phyloP scores from a whole-genome alignment of 768 basidiomycete species.

The Phaffia tasmanica region DNA sequence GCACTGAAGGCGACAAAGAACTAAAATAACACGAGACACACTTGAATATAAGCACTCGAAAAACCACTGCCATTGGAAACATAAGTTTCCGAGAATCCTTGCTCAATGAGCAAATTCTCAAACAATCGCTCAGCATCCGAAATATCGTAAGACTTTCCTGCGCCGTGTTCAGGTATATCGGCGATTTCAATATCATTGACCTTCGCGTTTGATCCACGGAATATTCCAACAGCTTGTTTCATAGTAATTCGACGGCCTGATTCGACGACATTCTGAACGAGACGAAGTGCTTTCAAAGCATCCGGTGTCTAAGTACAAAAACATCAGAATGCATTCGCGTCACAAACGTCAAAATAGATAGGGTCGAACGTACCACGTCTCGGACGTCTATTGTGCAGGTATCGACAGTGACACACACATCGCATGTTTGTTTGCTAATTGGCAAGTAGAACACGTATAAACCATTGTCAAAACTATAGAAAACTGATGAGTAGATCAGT shows the following conservation, averaged over 20 bases:
- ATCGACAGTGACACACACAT: slow-evolving; percentile 58
- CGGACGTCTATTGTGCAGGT: slow-evolving; percentile 41
- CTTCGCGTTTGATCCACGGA: slow-evolving; percentile 52
- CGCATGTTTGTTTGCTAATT: slow-evolving; percentile 49
- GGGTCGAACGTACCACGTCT: slow-evolving; percentile 43
- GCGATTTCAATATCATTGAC: slow-evolving; percentile 47
- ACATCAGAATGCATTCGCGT: neutral
- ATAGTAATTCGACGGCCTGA: slow-evolving; percentile 51
- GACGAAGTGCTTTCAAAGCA: slow-evolving; percentile 49
- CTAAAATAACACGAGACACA: slow-evolving; percentile 8
- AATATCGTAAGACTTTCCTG: slow-evolving; percentile 43
- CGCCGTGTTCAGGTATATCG: slow-evolving; percentile 46
- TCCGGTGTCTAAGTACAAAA: slow-evolving; percentile 38
- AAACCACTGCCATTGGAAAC: slow-evolving; percentile 41
- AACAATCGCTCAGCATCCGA: slow-evolving; percentile 58
- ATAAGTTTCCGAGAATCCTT: slow-evolving; percentile 47
- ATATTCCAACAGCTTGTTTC: slow-evolving; percentile 50
- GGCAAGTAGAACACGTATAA: too few species aligned
- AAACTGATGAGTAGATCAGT: neutral
- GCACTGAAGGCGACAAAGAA: neutral
- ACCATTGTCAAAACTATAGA: neutral
- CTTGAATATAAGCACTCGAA: slow-evolving; percentile 39
- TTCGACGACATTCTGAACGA: slow-evolving; percentile 47
- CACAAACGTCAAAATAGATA: neutral
- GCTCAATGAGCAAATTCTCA: slow-evolving; percentile 46